Evolutionary conservation across 164 flowering plant genomes (phyloP).

Genomic region (Vitis rupestris): DNA sequence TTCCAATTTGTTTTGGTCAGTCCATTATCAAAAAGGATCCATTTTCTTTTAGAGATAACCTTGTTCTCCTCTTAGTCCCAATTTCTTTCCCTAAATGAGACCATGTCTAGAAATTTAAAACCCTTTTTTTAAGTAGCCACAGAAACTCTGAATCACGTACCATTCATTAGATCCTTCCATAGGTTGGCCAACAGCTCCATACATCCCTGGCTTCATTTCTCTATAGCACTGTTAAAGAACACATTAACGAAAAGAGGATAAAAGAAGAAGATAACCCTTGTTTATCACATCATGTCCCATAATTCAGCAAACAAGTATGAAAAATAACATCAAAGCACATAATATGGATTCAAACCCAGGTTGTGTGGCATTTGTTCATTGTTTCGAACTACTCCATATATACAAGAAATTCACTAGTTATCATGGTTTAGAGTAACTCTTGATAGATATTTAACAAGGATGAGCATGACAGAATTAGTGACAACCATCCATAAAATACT

Average conservation of each 20-base stretch:
- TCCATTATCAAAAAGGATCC: too few relatives aligned
- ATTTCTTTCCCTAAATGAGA: background rate
- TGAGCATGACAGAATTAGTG: too few relatives aligned
- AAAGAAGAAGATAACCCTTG: background rate
- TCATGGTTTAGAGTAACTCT: background rate
- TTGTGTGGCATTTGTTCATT: too few relatives aligned
- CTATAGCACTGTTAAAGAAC: constrained; percentile 53
- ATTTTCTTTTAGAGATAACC: too few relatives aligned
- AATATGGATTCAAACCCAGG: too few relatives aligned
- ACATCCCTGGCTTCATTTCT: constrained; percentile 61
- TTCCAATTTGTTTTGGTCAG: too few relatives aligned
- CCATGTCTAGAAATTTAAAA: background rate
- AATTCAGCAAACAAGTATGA: background rate
- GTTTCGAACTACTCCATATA: too few relatives aligned
- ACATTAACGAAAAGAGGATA: background rate
- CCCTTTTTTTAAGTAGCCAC: background rate
- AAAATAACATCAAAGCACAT: background rate
- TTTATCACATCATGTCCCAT: background rate
- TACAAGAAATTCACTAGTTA: background rate
- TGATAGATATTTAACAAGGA: too few relatives aligned
- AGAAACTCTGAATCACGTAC: constrained; percentile 30
- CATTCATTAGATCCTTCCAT: constrained; percentile 74
- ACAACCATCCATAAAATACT: too few relatives aligned
- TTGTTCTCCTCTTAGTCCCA: too few relatives aligned
- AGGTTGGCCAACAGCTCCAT: constrained; percentile 65